Evolutionary conservation across 441 rosid genomes (phyloP).

Genomic region (Gossypium gossypioides): DNA sequence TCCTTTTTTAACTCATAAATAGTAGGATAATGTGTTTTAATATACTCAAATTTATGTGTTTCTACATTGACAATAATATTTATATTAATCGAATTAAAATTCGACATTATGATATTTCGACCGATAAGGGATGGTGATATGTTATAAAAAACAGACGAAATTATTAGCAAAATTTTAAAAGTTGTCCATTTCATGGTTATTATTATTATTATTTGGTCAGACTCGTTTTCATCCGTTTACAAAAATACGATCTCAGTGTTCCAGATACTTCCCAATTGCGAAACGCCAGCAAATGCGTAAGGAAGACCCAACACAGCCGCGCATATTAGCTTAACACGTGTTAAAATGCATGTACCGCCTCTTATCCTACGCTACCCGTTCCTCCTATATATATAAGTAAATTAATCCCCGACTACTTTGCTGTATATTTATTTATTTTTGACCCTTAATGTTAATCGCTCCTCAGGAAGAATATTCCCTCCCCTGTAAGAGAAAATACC

Average conservation of each 20-base stretch:
- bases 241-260: not conserved
- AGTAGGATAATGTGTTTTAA: rapidly evolving
- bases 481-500: not conserved
- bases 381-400: not conserved
- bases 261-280: not conserved
- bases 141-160: no score
- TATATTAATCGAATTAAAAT: no score
- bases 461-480: not conserved
- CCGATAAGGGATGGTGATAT: no score
- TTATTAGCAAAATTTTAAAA: no score
- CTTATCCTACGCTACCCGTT: conserved; percentile 14
- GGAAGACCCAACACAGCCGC: not conserved
- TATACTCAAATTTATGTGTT: rapidly evolving
- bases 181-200: no score
- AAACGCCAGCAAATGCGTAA: conserved; percentile 29
- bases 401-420: no score
- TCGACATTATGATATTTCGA: no score
- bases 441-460: not conserved
- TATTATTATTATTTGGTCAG: no score
- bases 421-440: no score
- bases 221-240: not conserved
- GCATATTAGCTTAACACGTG: conserved; percentile 14
- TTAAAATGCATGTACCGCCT: conserved; percentile 8
- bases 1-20: no score
- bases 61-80: rapidly evolving